Percentiles rank a stretch among this genome's conserved stretches.
phyloP scores from a whole-genome alignment of 2,329 filamentous ascomycete genomes.

The Mycosphaerella arachidis region DNA sequence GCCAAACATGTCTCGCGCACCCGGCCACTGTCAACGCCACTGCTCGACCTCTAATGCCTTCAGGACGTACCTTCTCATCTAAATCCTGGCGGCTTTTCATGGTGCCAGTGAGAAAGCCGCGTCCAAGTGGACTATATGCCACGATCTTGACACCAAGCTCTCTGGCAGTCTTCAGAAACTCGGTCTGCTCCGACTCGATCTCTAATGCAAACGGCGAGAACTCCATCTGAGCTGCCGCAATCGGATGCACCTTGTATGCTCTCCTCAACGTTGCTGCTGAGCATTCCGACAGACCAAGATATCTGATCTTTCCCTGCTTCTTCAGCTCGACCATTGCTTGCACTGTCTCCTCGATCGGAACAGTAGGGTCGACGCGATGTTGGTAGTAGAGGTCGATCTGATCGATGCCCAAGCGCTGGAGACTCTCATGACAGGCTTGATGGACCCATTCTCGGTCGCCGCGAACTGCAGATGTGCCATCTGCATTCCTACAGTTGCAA shows the following conservation, averaged over 20 bases:
- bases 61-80: conserved; percentile 17
- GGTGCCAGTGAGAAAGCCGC: conserved; percentile 42
- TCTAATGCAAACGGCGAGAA: conserved; percentile 49
- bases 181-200: conserved; percentile 42
- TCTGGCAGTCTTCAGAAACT: conserved; percentile 43
- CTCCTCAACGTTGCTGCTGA: conserved; percentile 48
- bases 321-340: conserved; percentile 43
- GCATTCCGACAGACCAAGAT: conserved; percentile 50
- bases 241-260: conserved; percentile 46
- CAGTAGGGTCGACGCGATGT: conserved; percentile 41
- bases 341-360: conserved; percentile 44
- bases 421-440: conserved; percentile 34
- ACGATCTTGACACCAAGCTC: conserved; percentile 45
- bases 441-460: conserved; percentile 38
- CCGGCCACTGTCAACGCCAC: too few relatives aligned
- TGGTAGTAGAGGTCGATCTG: conserved; percentile 44
- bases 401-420: conserved; percentile 36
- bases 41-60: too few relatives aligned
- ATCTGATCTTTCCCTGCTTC: conserved; percentile 51
- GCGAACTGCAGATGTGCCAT: conserved; percentile 24
- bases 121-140: conserved; percentile 39
- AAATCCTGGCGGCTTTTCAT: conserved; percentile 40
- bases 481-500: not conserved
- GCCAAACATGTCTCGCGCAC: too few relatives aligned
- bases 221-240: conserved; percentile 52